Evolutionary conservation across 2,329 filamentous ascomycete genomes (phyloP).

Genomic region (Aspergillus fijiensis): DNA sequence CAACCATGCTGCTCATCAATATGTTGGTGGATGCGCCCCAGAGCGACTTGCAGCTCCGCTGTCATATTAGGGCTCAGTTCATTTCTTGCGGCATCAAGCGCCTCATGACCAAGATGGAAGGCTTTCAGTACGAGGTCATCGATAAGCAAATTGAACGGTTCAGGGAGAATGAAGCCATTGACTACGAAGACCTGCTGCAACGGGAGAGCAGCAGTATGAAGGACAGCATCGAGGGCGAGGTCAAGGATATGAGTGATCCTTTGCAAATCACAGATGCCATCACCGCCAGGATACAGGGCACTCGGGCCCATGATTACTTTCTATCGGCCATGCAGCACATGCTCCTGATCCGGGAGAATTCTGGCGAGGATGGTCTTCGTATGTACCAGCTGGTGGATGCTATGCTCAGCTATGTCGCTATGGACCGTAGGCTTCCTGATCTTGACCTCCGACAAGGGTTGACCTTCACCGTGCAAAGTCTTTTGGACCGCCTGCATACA

Average conservation of each 20-base stretch:
- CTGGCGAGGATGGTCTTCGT: slow-evolving; percentile 83
- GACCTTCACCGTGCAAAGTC: slow-evolving; percentile 93
- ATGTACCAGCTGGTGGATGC: slow-evolving; percentile 98
- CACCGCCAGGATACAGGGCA: slow-evolving; percentile 77
- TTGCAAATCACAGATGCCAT: slow-evolving; percentile 93
- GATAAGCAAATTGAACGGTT: slow-evolving; percentile 97
- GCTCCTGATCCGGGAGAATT: slow-evolving; percentile 85
- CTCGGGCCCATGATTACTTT: slow-evolving; percentile 90
- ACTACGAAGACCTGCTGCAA: slow-evolving; percentile 96
- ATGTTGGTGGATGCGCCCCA: slow-evolving; percentile 93
- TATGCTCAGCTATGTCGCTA: slow-evolving; percentile 99
- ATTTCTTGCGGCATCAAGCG: slow-evolving; percentile 94
- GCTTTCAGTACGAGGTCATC: slow-evolving; percentile 95
- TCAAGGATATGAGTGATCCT: slow-evolving; percentile 90
- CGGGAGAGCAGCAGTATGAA: slow-evolving; percentile 86
- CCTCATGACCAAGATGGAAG: slow-evolving; percentile 94
- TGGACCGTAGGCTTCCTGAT: slow-evolving; percentile 92
- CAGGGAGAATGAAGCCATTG: slow-evolving; percentile 90
- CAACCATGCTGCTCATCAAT: slow-evolving; percentile 91
- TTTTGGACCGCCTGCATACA: slow-evolving; percentile 93
- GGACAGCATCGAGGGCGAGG: slow-evolving; percentile 79
- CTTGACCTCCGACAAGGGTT: slow-evolving; percentile 98
- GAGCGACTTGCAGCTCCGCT: slow-evolving; percentile 81
- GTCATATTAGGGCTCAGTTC: slow-evolving; percentile 94
- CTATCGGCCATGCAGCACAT: slow-evolving; percentile 93